phyloP scores from a whole-genome alignment of 2,329 filamentous ascomycete genomes.

The Talaromyces piceae region DNA sequence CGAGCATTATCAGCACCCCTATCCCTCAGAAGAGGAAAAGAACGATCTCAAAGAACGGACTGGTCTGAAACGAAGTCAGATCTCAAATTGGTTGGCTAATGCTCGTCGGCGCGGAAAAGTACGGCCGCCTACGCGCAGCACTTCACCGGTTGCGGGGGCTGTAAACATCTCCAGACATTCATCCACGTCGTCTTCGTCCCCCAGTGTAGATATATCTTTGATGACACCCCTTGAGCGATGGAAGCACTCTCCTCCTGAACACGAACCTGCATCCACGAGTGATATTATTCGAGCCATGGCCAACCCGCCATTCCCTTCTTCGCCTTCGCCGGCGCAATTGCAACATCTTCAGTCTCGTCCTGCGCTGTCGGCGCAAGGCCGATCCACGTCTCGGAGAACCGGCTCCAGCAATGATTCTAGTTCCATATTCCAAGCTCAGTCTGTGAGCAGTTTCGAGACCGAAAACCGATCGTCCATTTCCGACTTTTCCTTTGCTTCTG shows the following conservation, averaged over 20 bases:
- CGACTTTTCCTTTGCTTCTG: constrained; percentile 48
- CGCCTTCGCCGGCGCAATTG: constrained; percentile 17
- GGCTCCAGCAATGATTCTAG: constrained; percentile 47
- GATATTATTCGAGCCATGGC: constrained; percentile 58
- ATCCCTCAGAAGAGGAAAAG: constrained; percentile 82
- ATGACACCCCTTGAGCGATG: constrained; percentile 62
- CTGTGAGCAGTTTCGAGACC: constrained; percentile 48
- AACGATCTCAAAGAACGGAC: constrained; percentile 70
- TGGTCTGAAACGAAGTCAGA: constrained; percentile 73
- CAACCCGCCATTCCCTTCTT: constrained; percentile 27
- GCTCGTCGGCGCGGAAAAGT: constrained; percentile 76
- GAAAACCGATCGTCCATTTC: constrained; percentile 46
- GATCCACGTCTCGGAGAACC: constrained; percentile 30
- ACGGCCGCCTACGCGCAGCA: constrained; percentile 53
- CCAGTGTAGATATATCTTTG: constrained; percentile 38
- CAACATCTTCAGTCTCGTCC: constrained; percentile 13
- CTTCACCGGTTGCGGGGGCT: constrained; percentile 61
- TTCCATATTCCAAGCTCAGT: constrained; percentile 45
- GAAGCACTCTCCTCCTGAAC: constrained; percentile 61
- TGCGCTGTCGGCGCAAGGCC: constrained; percentile 25
- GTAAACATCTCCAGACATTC: constrained; percentile 62
- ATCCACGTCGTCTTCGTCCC: constrained; percentile 40
- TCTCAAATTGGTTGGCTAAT: constrained; percentile 89
- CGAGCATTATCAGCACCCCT: constrained; percentile 72
- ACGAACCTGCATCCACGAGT: constrained; percentile 58